Conservation (phyloP, 192 early-diverging fungal species). For the Coemansia sp. region DNA sequence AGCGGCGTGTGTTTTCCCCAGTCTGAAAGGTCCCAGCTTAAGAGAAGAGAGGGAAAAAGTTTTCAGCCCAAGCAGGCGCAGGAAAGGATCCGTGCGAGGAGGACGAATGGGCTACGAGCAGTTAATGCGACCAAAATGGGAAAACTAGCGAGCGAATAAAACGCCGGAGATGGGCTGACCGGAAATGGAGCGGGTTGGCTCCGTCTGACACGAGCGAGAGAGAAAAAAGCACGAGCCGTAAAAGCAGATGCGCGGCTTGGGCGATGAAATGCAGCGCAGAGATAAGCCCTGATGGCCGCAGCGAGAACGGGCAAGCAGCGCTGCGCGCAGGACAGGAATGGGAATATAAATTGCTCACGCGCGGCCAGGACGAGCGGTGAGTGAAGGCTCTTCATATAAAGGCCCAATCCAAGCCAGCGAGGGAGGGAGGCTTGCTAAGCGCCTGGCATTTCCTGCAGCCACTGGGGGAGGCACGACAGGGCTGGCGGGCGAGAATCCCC, state of each 20-base stretch:
- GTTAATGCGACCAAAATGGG: no score
- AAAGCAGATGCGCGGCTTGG: not conserved
- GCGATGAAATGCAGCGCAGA: no score
- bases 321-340: not conserved
- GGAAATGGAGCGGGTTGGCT: not conserved
- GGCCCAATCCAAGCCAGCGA: not conserved
- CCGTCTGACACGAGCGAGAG: not conserved
- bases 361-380: not conserved
- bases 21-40: not conserved
- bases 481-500: not conserved
- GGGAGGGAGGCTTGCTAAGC: conserved; percentile 1
- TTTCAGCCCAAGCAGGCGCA: not conserved
- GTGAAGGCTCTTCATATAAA: not conserved
- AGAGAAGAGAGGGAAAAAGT: not conserved
- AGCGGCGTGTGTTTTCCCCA: no score
- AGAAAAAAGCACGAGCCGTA: not conserved
- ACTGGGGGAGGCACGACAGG: not conserved
- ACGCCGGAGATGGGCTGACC: not conserved
- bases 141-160: not conserved
- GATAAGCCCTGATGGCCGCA: no score
- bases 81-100: not conserved
- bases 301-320: not conserved
- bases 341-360: not conserved
- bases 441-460: not conserved
- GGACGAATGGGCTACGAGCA: no score